These are phyloP conservation scores for Diplodia mutila DNA, from an alignment of 2,329 filamentous ascomycete species.

Conservation along the genomic window DNA sequence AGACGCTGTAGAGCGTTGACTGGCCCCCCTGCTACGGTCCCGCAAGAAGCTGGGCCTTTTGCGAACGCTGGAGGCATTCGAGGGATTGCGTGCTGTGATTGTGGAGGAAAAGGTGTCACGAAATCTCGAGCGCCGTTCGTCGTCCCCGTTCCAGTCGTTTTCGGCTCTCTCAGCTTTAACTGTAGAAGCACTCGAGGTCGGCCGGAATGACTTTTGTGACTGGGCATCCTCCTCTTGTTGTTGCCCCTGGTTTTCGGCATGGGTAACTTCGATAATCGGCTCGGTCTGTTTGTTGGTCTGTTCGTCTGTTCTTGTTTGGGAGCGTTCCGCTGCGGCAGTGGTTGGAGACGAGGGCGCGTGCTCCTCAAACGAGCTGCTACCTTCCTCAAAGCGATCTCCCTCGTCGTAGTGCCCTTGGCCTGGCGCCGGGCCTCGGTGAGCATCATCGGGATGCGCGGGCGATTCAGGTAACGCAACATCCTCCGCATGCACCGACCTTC, in stretches of 20 bases:
- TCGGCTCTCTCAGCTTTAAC: constrained; percentile 34
- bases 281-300: constrained; percentile 16
- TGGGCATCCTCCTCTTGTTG: constrained; percentile 21
- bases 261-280: constrained; percentile 20
- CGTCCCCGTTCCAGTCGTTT: constrained; percentile 4
- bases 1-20: constrained; percentile 62
- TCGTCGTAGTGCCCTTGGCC: constrained; percentile 33
- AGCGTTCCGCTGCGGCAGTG: constrained; percentile 46
- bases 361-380: constrained; percentile 37
- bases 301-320: constrained; percentile 28
- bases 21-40: constrained; percentile 54
- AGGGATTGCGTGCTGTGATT: neutral
- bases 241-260: constrained; percentile 22
- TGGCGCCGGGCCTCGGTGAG: constrained; percentile 48
- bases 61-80: constrained; percentile 26
- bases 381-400: constrained; percentile 36
- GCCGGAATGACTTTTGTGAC: constrained; percentile 24
- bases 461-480: constrained; percentile 35
- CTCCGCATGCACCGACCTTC: constrained; percentile 22
- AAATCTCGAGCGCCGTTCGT: constrained; percentile 11
- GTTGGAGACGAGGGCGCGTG: constrained; percentile 49
- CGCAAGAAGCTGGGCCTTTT: constrained; percentile 60
- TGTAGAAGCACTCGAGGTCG: constrained; percentile 45
- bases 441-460: constrained; percentile 45
- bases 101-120: constrained; percentile 3